Percentiles rank a stretch among this genome's conserved stretches.
Evolutionary conservation across 208 protist species (phyloP).

Genomic region (Balamuthia mandrillaris): DNA sequence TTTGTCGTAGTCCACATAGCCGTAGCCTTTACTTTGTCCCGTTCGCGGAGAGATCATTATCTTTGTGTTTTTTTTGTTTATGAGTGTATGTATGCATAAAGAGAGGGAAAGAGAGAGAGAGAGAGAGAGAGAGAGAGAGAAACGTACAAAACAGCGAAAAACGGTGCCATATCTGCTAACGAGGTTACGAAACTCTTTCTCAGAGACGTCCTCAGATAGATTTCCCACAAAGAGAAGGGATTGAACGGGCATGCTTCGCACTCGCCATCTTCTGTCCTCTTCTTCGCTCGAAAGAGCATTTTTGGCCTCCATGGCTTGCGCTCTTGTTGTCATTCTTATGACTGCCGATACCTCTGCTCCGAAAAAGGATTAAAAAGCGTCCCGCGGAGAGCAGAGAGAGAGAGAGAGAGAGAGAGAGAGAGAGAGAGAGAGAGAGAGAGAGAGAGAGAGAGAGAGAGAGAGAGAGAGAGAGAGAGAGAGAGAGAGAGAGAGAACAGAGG

Average conservation of each 20-base stretch:
- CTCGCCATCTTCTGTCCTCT: background rate
- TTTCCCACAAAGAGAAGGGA: slow-evolving; percentile 12
- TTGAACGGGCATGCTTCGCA: background rate
- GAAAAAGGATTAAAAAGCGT: background rate
- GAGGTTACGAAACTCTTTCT: background rate
- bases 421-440: background rate
- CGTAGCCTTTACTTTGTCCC: slow-evolving; percentile 1
- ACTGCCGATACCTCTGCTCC: background rate
- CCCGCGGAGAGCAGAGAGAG: background rate
- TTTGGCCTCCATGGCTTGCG: background rate
- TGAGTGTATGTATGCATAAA: background rate
- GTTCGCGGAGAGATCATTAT: background rate
- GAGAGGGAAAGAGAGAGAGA: background rate
- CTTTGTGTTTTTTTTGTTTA: background rate
- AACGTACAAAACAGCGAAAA: background rate
- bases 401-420: background rate
- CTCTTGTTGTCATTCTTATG: background rate
- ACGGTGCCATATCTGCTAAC: background rate
- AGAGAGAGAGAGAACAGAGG: background rate
- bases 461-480: background rate
- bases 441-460: background rate
- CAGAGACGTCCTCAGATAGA: background rate
- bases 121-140: background rate
- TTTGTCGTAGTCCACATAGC: background rate
- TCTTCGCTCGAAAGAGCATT: background rate